Evolutionary conservation across 106 monocot species (phyloP).

Genomic region (Ottelia alismoides): DNA sequence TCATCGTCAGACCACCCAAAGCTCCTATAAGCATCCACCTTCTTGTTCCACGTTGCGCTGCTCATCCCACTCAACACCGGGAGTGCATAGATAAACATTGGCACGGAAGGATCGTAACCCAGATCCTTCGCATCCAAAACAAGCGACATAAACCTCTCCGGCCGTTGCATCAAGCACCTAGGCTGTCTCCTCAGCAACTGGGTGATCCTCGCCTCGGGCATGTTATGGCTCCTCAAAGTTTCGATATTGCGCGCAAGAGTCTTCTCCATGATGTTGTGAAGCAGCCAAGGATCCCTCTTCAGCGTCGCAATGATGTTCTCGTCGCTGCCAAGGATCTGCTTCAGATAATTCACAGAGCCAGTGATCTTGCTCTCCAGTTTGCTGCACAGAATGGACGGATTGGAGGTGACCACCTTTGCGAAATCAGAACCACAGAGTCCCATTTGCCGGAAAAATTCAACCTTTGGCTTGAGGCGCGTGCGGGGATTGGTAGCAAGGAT

Average conservation of each 20-base stretch:
- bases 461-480: slow-evolving; percentile 21
- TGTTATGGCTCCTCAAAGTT: slow-evolving; percentile 7
- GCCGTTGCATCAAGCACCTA: not conserved
- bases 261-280: slow-evolving; percentile 4
- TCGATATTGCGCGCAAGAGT: slow-evolving; percentile 18
- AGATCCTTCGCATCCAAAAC: slow-evolving; percentile 2
- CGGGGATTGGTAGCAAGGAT: slow-evolving; percentile 1
- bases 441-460: slow-evolving; percentile 25
- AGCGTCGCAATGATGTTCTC: slow-evolving; percentile 3
- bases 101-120: slow-evolving; percentile 16
- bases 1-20: slow-evolving; percentile 47
- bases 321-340: slow-evolving; percentile 7
- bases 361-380: slow-evolving; percentile 13
- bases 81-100: slow-evolving; percentile 17
- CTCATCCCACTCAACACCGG: not conserved
- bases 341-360: slow-evolving; percentile 11
- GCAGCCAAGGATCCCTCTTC: not conserved
- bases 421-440: slow-evolving; percentile 16
- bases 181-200: slow-evolving; percentile 8
- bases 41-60: slow-evolving; percentile 20
- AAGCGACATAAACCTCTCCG: slow-evolving; percentile 4
- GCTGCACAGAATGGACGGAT: slow-evolving; percentile 6
- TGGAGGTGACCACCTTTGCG: slow-evolving; percentile 6
- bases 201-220: slow-evolving; percentile 12
- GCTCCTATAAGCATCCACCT: slow-evolving; percentile 16